Evolutionary conservation across 202 grass and related monocot species (phyloP).

Genomic region (Eragrostis tef): DNA sequence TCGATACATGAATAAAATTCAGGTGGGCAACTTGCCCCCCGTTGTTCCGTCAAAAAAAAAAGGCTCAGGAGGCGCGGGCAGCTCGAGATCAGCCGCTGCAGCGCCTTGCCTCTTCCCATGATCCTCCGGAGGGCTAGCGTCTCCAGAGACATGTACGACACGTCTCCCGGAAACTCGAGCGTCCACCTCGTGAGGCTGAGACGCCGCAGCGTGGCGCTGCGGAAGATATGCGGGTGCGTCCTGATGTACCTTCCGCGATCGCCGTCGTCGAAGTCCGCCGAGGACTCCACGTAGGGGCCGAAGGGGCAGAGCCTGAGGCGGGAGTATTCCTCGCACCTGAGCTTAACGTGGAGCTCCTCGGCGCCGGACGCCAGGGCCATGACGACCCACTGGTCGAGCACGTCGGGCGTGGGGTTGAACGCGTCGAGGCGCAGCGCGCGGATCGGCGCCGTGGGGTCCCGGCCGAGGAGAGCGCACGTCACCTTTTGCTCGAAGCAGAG

Average conservation of each 20-base stretch:
- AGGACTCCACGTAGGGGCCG: background rate
- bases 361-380: background rate
- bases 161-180: background rate
- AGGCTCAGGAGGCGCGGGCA: too few relatives aligned
- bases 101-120: too few relatives aligned
- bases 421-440: background rate
- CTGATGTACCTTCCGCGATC: background rate
- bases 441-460: background rate
- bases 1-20: too few relatives aligned
- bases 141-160: background rate
- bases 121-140: background rate
- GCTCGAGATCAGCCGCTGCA: too few relatives aligned
- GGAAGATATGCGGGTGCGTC: background rate
- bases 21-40: too few relatives aligned
- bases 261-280: background rate
- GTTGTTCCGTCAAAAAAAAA: too few relatives aligned
- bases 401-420: background rate
- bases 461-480: background rate
- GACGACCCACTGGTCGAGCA: conserved; percentile 3
- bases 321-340: background rate
- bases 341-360: conserved; percentile 1
- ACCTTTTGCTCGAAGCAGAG: background rate
- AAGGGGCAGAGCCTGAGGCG: background rate
- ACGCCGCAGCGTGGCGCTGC: background rate
- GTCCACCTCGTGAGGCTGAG: background rate